A percentile compares a stretch with the other conserved stretches of the same genome.
phyloP scores from a whole-genome alignment of 345 rosid species.

The Brassica carinata region DNA sequence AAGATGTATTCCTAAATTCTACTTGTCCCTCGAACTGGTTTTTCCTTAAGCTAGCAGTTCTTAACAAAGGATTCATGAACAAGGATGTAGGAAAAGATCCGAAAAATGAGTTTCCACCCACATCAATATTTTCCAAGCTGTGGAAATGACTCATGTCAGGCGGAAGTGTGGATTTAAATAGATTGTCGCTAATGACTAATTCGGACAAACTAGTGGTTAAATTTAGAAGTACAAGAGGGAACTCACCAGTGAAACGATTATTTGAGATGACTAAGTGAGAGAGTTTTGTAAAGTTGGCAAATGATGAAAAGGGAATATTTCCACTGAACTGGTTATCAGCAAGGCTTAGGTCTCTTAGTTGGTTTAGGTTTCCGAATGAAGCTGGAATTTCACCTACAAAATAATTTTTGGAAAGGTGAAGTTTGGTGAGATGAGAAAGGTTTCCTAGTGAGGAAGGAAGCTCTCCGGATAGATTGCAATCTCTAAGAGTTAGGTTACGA shows the following conservation, averaged over 20 bases:
- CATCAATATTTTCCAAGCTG: background rate
- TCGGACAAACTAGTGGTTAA: background rate
- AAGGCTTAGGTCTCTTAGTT: constrained; percentile 1
- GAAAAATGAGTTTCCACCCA: background rate
- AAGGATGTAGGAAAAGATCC: background rate
- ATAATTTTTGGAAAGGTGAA: background rate
- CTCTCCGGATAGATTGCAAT: background rate
- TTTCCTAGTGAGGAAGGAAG: background rate
- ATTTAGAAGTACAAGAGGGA: background rate
- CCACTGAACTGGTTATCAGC: background rate
- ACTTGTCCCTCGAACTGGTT: background rate
- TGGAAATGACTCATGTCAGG: background rate
- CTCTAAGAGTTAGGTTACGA: background rate
- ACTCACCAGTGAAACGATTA: background rate
- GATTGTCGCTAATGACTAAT: background rate
- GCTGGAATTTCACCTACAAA: background rate
- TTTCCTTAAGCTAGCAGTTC: background rate
- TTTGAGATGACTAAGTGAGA: background rate
- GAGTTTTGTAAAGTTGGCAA: constrained; percentile 1
- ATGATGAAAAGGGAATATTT: background rate
- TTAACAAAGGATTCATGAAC: background rate
- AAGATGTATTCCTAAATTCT: background rate
- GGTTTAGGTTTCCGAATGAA: constrained; percentile 3
- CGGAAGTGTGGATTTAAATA: background rate
- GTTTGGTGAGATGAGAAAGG: background rate